phyloP scores from a whole-genome alignment of 352 stramenopile species.

The Peronosclerospora sorghi region DNA sequence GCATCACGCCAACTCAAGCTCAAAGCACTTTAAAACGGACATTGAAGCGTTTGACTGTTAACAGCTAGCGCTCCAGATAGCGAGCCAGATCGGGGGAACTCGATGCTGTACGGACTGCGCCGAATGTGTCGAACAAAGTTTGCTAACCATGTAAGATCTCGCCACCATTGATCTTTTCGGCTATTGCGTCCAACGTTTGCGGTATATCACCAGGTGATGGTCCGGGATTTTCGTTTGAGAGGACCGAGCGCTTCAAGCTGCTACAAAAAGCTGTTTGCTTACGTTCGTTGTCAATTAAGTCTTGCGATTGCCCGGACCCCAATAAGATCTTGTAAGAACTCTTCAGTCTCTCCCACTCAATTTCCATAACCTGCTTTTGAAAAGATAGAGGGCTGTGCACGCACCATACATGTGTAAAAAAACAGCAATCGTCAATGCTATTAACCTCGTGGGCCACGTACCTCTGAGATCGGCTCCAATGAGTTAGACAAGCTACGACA shows the following conservation, averaged over 20 bases:
- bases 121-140: constrained; percentile 11
- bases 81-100: too few relatives aligned
- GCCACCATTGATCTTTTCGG: constrained; percentile 15
- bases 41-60: too few relatives aligned
- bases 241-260: constrained; percentile 12
- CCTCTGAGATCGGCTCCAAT: constrained; percentile 1
- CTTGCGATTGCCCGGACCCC: constrained; percentile 22
- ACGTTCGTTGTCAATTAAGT: constrained; percentile 12
- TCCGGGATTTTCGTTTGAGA: constrained; percentile 17
- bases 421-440: not conserved
- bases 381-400: constrained; percentile 13
- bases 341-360: not conserved
- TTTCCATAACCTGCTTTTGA: constrained; percentile 4
- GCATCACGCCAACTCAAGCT: too few relatives aligned
- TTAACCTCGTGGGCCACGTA: constrained; percentile 1
- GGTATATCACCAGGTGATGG: constrained; percentile 12
- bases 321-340: constrained; percentile 4
- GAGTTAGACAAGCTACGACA: not conserved
- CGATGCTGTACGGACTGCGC: constrained; percentile 1
- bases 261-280: constrained; percentile 3
- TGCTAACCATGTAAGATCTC: constrained; percentile 3
- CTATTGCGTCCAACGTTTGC: constrained; percentile 6
- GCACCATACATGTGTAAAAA: not conserved
- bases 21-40: too few relatives aligned
- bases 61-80: too few relatives aligned